These are phyloP conservation scores for Lathyrus aphaca DNA, from an alignment of 306 rosid species.

Conservation along the genomic window DNA sequence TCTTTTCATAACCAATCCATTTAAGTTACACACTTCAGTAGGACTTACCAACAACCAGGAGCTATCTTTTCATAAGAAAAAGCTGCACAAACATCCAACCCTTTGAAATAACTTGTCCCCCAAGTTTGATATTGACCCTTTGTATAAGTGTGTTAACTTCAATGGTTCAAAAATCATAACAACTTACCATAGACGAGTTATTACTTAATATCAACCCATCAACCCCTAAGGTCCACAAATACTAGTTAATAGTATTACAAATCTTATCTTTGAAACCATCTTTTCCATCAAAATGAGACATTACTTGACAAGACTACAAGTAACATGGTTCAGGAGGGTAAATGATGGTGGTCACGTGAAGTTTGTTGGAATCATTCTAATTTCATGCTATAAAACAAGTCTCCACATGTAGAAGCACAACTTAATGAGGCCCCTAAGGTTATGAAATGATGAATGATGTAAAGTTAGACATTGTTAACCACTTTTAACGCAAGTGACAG, in stretches of 20 bases:
- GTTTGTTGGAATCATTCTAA: conserved; percentile 38
- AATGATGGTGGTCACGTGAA: conserved; percentile 48
- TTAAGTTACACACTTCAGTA: conserved; percentile 5
- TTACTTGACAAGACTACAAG: conserved; percentile 49
- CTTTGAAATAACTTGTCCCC: conserved; percentile 48
- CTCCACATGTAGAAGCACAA: conserved; percentile 3
- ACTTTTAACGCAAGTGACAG: conserved; percentile 41
- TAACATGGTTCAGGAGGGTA: conserved; percentile 37
- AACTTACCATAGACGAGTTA: too few species aligned
- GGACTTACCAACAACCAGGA: too few species aligned
- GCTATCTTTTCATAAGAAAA: conserved; percentile 35
- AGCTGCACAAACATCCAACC: conserved; percentile 51
- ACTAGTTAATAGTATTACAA: conserved; percentile 2
- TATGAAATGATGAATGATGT: conserved; percentile 43
- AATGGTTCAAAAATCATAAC: neutral
- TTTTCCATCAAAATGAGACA: conserved; percentile 50
- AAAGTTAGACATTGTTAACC: conserved; percentile 44
- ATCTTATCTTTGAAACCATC: conserved; percentile 64
- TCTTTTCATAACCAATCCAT: neutral
- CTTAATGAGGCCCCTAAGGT: conserved; percentile 34
- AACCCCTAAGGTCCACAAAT: conserved; percentile 44
- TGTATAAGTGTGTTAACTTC: conserved; percentile 21
- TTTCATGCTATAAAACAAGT: conserved; percentile 28
- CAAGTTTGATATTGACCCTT: conserved; percentile 32
- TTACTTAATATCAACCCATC: too few species aligned